phyloP scores from a whole-genome alignment of 805 yeast species.

The Wickerhamiella parazyma region DNA sequence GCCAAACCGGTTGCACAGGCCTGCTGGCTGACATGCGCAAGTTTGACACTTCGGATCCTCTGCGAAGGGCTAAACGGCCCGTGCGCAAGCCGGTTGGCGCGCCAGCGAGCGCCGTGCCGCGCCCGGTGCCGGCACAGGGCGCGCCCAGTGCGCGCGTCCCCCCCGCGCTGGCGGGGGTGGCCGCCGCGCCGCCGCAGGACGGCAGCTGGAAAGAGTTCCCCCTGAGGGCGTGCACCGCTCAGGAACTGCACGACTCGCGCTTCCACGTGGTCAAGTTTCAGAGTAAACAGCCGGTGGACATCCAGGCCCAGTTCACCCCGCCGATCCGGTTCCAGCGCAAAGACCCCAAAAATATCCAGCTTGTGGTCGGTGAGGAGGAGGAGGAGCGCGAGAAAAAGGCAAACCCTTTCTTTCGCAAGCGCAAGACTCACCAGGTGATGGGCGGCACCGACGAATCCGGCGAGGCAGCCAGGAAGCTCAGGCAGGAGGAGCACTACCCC shows the following conservation, averaged over 20 bases:
- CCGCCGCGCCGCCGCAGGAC: neutral
- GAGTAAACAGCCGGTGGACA: slow-evolving; percentile 57
- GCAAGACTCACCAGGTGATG: slow-evolving; percentile 74
- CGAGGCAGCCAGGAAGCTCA: slow-evolving; percentile 65
- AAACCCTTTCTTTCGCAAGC: slow-evolving; percentile 36
- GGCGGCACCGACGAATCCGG: slow-evolving; percentile 68
- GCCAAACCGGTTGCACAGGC: too few relatives aligned
- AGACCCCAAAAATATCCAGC: slow-evolving; percentile 85
- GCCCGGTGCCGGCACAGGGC: slow-evolving; percentile 17
- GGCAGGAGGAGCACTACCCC: slow-evolving; percentile 94
- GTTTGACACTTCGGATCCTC: slow-evolving; percentile 13
- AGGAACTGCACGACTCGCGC: slow-evolving; percentile 58
- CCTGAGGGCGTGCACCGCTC: slow-evolving; percentile 56
- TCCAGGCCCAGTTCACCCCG: slow-evolving; percentile 51
- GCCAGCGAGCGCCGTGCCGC: neutral
- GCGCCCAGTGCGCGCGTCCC: slow-evolving; percentile 11
- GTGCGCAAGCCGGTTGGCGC: neutral
- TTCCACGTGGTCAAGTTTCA: slow-evolving; percentile 76
- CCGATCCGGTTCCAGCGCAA: slow-evolving; percentile 86
- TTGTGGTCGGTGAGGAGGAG: slow-evolving; percentile 30
- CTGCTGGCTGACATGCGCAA: slow-evolving; percentile 12
- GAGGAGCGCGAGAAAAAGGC: slow-evolving; percentile 22
- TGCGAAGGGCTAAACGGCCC: neutral
- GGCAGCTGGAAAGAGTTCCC: slow-evolving; percentile 32
- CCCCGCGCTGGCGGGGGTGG: slow-evolving; percentile 7